A percentile compares a stretch with the other conserved stretches of the same genome.
phyloP scores from a whole-genome alignment of 2,329 filamentous ascomycete species.

The Penicillium sp. region DNA sequence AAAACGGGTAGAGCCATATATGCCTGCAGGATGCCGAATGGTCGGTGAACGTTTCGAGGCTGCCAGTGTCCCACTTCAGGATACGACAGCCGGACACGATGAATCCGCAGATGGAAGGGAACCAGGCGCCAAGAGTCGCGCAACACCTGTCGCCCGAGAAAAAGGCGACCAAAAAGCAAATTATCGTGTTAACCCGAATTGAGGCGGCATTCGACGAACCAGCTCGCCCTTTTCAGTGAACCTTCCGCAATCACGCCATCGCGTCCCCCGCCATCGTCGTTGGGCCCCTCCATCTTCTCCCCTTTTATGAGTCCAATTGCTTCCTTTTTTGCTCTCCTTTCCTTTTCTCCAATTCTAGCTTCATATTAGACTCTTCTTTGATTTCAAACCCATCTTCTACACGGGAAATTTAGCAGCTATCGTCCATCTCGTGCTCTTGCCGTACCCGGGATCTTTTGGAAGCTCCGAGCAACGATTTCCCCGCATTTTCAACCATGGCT shows the following conservation, averaged over 20 bases:
- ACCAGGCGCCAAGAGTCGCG: background rate
- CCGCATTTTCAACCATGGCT: constrained; percentile 33
- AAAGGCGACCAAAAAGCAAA: background rate
- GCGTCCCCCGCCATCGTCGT: background rate
- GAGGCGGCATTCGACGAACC: background rate
- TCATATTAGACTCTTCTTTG: background rate
- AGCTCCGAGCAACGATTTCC: background rate
- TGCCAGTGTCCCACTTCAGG: background rate
- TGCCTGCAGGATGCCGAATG: background rate
- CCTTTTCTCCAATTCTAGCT: background rate
- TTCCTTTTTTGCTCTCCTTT: background rate
- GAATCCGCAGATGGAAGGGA: background rate
- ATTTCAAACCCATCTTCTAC: background rate
- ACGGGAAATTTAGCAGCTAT: background rate
- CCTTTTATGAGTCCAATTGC: background rate
- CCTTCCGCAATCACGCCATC: constrained; percentile 11
- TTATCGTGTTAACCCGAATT: background rate
- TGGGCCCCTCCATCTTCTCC: background rate
- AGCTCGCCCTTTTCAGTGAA: background rate
- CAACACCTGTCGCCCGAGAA: background rate
- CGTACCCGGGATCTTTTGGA: background rate
- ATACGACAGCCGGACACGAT: background rate
- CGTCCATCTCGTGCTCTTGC: background rate
- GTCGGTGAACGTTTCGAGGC: background rate
- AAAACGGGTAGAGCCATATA: background rate